Conservation (phyloP, 2,329 filamentous ascomycete genomes). For the Fusarium beomiforme region DNA sequence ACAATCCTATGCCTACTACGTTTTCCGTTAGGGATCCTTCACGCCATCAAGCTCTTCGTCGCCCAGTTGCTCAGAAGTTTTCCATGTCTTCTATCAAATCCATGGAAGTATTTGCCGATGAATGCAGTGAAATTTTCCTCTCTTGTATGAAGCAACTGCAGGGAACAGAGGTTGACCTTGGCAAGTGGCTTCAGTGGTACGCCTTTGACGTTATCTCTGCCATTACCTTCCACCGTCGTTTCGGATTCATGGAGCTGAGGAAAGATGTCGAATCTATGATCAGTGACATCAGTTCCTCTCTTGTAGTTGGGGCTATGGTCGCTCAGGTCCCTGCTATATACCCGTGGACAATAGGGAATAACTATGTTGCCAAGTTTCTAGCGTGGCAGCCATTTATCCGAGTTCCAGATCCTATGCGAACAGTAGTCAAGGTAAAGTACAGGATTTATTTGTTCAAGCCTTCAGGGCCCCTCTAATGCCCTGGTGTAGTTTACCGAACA, state of each 20-base stretch:
- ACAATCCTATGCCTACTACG: background rate
- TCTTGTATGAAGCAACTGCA: background rate
- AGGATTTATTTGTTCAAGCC: background rate
- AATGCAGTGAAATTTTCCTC: background rate
- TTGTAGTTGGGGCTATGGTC: background rate
- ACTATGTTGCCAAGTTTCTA: background rate
- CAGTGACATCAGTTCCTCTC: background rate
- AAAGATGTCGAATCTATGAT: background rate
- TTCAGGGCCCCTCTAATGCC: background rate
- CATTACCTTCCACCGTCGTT: background rate
- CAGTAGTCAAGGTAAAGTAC: background rate
- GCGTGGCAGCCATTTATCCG: background rate
- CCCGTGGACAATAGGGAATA: background rate
- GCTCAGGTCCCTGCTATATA: background rate
- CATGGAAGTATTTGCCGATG: background rate
- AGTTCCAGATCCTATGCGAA: background rate
- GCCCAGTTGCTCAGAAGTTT: background rate
- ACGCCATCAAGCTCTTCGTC: background rate
- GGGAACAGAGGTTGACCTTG: background rate
- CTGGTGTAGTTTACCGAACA: background rate
- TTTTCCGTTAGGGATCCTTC: background rate
- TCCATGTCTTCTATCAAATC: background rate
- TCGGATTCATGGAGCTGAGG: background rate
- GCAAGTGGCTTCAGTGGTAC: background rate
- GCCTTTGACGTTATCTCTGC: background rate